Evolutionary conservation across 371 early-diverging fungal genomes (phyloP).

Genomic region (Choanephora cucurbitarum): DNA sequence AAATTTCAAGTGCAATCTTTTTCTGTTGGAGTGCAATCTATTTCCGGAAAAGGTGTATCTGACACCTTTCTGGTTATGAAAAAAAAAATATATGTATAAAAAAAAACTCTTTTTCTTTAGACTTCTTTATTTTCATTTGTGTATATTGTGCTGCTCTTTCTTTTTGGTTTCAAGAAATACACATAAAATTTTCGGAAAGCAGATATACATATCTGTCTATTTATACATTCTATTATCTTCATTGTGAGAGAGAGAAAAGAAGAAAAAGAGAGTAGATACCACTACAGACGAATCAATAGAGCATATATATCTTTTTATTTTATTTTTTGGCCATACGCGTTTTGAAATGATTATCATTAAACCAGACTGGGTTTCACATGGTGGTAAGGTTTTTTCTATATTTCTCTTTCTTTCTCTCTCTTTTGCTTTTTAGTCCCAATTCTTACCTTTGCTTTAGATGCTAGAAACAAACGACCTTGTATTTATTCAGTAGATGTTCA

Average conservation of each 20-base stretch:
- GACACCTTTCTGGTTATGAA: no score
- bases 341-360: constrained; percentile 34
- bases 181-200: no score
- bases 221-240: constrained; percentile 1
- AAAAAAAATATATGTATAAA: no score
- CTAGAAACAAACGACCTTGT: constrained; percentile 56
- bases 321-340: background rate
- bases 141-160: no score
- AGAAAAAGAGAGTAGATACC: background rate
- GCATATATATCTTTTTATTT: constrained; percentile 4
- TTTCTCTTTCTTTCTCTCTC: background rate
- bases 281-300: no score
- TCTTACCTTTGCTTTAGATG: constrained; percentile 16
- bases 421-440: background rate
- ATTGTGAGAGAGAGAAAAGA: background rate
- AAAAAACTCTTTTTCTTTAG: no score
- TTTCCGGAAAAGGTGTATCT: no score
- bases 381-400: constrained; percentile 8
- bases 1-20: no score
- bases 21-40: no score
- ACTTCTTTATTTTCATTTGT: no score
- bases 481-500: constrained; percentile 90
- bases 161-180: no score
- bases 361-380: constrained; percentile 43
- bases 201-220: no score